phyloP scores from a whole-genome alignment of 306 rosid genomes.

The Ziziphus jujuba region DNA sequence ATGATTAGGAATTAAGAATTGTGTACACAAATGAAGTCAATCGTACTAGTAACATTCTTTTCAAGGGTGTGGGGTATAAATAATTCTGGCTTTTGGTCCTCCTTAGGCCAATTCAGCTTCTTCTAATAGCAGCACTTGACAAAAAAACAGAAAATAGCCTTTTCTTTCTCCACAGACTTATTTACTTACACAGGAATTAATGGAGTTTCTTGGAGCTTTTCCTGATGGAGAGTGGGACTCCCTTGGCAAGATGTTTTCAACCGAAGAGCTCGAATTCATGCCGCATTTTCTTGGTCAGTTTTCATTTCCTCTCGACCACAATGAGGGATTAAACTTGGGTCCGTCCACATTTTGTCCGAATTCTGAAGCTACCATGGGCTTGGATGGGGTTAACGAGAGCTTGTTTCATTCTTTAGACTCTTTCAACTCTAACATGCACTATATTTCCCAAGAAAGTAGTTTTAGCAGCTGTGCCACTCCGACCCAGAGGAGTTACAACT shows the following conservation, averaged over 20 bases:
- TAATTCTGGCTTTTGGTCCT: conserved; percentile 23
- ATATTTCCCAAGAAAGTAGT: conserved; percentile 53
- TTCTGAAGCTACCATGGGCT: conserved; percentile 22
- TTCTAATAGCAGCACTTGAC: conserved; percentile 15
- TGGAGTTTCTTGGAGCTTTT: conserved; percentile 70
- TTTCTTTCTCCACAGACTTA: conserved; percentile 4
- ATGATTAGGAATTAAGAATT: conserved; percentile 44
- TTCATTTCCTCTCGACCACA: conserved; percentile 32
- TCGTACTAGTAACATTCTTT: conserved; percentile 34
- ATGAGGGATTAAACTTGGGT: conserved; percentile 44
- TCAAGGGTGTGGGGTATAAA: conserved; percentile 25
- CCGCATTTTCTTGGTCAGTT: conserved; percentile 47
- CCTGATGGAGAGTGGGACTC: conserved; percentile 73
- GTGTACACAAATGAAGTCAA: conserved; percentile 45
- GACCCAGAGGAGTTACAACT: conserved; percentile 29
- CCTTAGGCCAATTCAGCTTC: conserved; percentile 34
- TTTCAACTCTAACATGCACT: conserved; percentile 43
- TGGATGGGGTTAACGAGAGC: conserved; percentile 28
- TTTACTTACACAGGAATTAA: conserved; percentile 17
- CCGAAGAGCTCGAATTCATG: conserved; percentile 51
- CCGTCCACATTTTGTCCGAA: conserved; percentile 28
- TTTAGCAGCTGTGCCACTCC: conserved; percentile 33
- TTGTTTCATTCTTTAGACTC: conserved; percentile 49
- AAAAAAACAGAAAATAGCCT: not conserved
- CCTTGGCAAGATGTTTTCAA: conserved; percentile 43